Base-by-base conservation (phyloP, 768 basidiomycete species). In the Cystofilobasidium bisporidii region DNA sequence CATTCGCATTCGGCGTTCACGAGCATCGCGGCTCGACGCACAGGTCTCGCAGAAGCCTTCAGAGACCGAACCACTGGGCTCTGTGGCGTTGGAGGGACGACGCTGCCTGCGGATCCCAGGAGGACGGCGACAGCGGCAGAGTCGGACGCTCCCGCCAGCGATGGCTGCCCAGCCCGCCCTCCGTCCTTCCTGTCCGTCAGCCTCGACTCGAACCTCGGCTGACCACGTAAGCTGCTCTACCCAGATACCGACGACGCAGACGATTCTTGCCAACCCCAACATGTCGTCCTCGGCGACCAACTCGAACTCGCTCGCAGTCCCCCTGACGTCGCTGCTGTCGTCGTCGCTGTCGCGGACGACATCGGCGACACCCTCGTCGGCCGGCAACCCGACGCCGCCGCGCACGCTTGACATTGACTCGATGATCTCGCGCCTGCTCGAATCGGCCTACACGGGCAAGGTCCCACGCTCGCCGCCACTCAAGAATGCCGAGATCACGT, bases 391-490 rank as follows among this genome's bases (percentile, higher is more conserved):
- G 15, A 50, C 63, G n/a, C 63, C 68, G 11, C 63, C 63, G 22
- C 53, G 56, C 75, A 85, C 83, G 56, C 81, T 97, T 72, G 96
- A 99, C 77, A 85, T 98, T 66, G 94, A 98, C 78, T 93, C 97
- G 77, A 96, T 98, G 89, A 98, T 99, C 74, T 86, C 88, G 75
- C 86, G 94, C 61, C 83, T 99, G 56, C 81, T 99, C 71, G 93
- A 97, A 73, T 91, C 96, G 10, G 96, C 94, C 5, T 99, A 98
- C 77, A 90, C 89, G 8, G 94, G 93, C 77, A 99, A 98, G 83
- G 89, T 97, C 72, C 91, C 87, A 81, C 98, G 96, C 78, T 89
- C 89, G 38, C 83, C 89, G 74, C 80, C 82, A 14, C 64, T 99
- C 69, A 99, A 98, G 82, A 98, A 96, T 76, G 83, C 86, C 30